Evolutionary conservation across 2,329 filamentous ascomycete species (phyloP), one percentile per base, ranked within the genome.

Genomic region (Tetracladium maxilliforme): DNA sequence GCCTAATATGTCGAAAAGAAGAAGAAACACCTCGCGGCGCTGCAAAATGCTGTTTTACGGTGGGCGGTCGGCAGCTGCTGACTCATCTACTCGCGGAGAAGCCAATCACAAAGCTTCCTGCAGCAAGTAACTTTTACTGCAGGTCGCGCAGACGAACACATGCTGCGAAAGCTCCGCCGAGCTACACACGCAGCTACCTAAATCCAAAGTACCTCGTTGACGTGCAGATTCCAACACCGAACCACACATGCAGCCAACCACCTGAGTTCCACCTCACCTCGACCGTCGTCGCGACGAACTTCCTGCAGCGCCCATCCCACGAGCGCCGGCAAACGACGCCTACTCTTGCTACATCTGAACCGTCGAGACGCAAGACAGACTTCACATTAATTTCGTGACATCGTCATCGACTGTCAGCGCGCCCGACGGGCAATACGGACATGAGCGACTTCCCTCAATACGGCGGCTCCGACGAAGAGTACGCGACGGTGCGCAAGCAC

Each of bases 361-460:
- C 12, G 14, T n/a, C 25, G 10, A 16, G 22, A 21, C 22, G 18
- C 18, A 17, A 27, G 13, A 10, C 16, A 11, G 10, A 16, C 19
- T 25, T 16, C 11, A n/a, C 14, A 10, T 22, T 16, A 22, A 23
- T 11, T 22, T 12, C 8, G 14, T 10, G 11, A 10, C 11, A 22
- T 22, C 21, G 21, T 13, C 11, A 22, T 12, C 11, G 7, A 22
- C 14, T 13, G 7, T 12, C 21, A 10, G n/a, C 9, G 9, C 18
- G 9, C 21, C 7, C 21, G 16, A n/a, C 16, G 11, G 23, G 21
- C 10, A 14, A 21, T 14, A 6, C 8, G 12, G 16, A 26, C 36
- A 83, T 83, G 76, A 68, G 69, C 40, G 78, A 83, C 51, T 76
- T 77, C 51, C n/a, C n/a, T n/a, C 64, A 70, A 42, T 83, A 69